Evolutionary conservation across 768 basidiomycete species (phyloP), one percentile per base, ranked within the genome.

Genomic region (Tremella yokohamensis): DNA sequence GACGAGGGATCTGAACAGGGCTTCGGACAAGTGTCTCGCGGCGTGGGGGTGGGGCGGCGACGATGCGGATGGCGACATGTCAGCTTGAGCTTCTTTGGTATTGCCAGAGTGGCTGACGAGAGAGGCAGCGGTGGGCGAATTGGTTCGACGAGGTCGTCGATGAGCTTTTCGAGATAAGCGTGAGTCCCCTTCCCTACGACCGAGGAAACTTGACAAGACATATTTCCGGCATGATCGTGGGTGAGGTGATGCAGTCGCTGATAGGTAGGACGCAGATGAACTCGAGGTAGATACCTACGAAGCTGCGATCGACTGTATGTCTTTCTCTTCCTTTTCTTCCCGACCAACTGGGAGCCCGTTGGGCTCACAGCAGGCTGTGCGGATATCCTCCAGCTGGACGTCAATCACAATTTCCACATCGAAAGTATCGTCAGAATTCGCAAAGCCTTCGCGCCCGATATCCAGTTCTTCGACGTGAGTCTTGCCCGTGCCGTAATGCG

Each of bases 91-190:
- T 45, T 45, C 42, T 45, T 6, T 45, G 29, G 6, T 4, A 4
- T 34, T 4, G 4, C 6, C 29, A 34, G 29, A 34, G 29, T 34
- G 29, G 29, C 29, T 34, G 29, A 34, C 29, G 29, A 34, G 29
- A 34, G 11, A 45, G 42, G 42, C 42, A 15, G n/a, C n/a, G n/a
- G 22, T 45, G n/a, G n/a, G 4, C 42, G 22, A 22, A 45, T 45
- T 45, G 42, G 42, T 45, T 45, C 15, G 42, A 45, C n/a, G 42
- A 45, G 4, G 22, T 45, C 22, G 42, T 45, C n/a, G 42, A 45
- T 15, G 42, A 45, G n/a, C 15, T 45, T 18, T 18, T 45, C n/a
- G 42, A 45, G 42, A n/a, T 45, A n/a, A 6, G 15, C 22, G 42
- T 45, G 42, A 45, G 42, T 40, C n/a, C 6, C 15, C 22, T 45